Base-by-base conservation (phyloP, 2,329 filamentous ascomycete species). In the Nannizzia gypsea region DNA sequence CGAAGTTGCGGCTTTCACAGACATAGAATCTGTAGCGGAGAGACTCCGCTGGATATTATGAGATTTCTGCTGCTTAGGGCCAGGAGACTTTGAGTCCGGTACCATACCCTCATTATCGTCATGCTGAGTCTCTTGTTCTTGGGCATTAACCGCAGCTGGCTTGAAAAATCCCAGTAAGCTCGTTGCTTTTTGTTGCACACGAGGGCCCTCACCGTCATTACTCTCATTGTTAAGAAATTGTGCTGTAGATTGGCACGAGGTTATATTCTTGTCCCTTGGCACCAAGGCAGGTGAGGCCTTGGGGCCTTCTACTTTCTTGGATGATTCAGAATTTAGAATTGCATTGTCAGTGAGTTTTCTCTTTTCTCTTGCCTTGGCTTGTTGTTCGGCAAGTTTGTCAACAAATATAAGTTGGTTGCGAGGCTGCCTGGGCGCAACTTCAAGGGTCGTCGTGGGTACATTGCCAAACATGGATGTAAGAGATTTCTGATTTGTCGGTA, bases 331-430 rank as follows among this genome's bases (percentile, higher is more conserved):
- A 9, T 31, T 40, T 17, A 20, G 31, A 9, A 11, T 6, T 22
- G 13, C 17, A 36, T 22, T 36, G 5, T 56, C 54, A 20, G 54
- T 31, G 9, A n/a, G 9, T 31, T 38, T 56, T 40, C 17, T 31
- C 6, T 22, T 24, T 13, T 42, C 36, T 22, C 11, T 56, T 22
- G 31, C 36, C n/a, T 38, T 56, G 26, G 31, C 31, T 38, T 40
- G 28, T 36, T 31, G 50, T 55, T 8, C 62, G 8, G 71, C 70
- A 22, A 75, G 62, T 34, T 75, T 63, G 22, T 71, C 72, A 58
- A 67, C 68, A 62, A 76, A 77, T 70, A 77, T 73, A 31, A 78
- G 60, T 60, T 77, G 77, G n/a, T 66, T 72, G 13, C 75, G 72
- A 6, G 74, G 73, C 56, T 73, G 74, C 36, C 67, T 66, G 15